Base-by-base conservation (phyloP, 2,329 filamentous ascomycete species). In the Fusarium metavorans region DNA sequence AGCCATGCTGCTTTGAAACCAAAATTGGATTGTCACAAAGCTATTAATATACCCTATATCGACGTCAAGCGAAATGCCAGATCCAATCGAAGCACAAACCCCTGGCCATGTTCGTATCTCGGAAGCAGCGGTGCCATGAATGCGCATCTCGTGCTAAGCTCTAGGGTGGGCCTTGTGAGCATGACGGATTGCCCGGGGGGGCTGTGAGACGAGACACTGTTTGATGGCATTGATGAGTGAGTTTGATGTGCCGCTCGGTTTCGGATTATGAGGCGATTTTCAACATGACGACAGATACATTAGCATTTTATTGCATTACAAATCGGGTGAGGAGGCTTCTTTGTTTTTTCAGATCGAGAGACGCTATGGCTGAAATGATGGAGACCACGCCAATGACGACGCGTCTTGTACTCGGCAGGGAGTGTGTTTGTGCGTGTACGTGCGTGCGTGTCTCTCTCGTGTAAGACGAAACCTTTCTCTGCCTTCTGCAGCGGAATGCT, bases 361-460 rank as follows among this genome's bases (percentile, higher is more conserved):
- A 70, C 60, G 65, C 64, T 34, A 66, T 68, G 64, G 63, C 66
- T 75, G 56, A 39, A 73, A 73, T 41, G 43, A 68, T 70, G 64
- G 41, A 43, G 52, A 37, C 57, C 32, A 54, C 52, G 62, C 67
- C 50, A 67, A 64, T 66, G 37, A 60, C 73, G 64, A 61, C 68
- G 58, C 66, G 54, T 56, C 45, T 52, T 30, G 23, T 48, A 16
- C 45, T 50, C 30, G 45, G 45, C 23, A 50, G 45, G 45, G 45
- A 50, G 45, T 50, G 45, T 27, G 45, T 50, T 25, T 48, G 20
- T 18, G 32, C 13, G 18, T 39, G 37, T 32, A 20, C 37, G 35
- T 48, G 43, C 43, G 45, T 50, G 23, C 23, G 23, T 50, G 45
- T 50, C 45, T 50, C 45, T 50, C 14, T 10, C 14, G 41, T 30